A percentile compares a stretch with the other conserved stretches of the same genome.
These are phyloP conservation scores for Ichthyophthirius multifiliis DNA, from an alignment of 169 alveolate species.

Conservation along the genomic window DNA sequence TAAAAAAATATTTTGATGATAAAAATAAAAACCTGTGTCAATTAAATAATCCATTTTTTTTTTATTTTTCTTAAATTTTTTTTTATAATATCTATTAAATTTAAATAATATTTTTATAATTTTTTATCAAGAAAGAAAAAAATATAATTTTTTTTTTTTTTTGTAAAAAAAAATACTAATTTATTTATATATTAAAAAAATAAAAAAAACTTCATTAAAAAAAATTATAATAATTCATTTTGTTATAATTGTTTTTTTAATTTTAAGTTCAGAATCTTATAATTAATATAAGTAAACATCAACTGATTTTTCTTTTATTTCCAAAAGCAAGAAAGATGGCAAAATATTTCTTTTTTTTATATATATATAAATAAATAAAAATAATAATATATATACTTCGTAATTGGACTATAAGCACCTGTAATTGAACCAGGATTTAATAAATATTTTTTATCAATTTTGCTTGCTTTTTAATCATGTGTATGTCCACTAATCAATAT, in stretches of 20 bases:
- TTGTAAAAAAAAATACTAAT: no score
- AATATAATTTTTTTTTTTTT: no score
- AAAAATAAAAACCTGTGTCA: no score
- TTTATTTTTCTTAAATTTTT: no score
- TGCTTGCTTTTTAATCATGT: constrained; percentile 79
- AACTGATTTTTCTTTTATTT: constrained; percentile 66
- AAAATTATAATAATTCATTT: no score
- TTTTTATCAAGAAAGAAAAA: no score
- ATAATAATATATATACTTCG: not conserved
- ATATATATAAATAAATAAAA: not conserved
- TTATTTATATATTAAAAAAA: no score
- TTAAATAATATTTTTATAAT: no score
- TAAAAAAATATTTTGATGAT: no score
- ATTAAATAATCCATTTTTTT: no score
- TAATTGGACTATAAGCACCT: constrained; percentile 89
- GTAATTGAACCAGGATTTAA: constrained; percentile 94
- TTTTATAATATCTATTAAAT: no score
- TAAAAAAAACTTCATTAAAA: no score
- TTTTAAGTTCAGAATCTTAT: constrained; percentile 52
- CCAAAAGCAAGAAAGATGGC: constrained; percentile 73
- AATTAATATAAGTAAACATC: constrained; percentile 65
- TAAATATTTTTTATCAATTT: constrained; percentile 87
- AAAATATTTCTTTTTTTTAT: constrained; percentile 30
- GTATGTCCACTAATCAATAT: constrained; percentile 90
- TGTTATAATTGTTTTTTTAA: constrained; percentile 20